Percentiles rank a stretch among this genome's conserved stretches.
These are phyloP conservation scores for Crepidotus sp. DNA, from an alignment of 1,284 basidiomycete species.

Conservation along the genomic window DNA sequence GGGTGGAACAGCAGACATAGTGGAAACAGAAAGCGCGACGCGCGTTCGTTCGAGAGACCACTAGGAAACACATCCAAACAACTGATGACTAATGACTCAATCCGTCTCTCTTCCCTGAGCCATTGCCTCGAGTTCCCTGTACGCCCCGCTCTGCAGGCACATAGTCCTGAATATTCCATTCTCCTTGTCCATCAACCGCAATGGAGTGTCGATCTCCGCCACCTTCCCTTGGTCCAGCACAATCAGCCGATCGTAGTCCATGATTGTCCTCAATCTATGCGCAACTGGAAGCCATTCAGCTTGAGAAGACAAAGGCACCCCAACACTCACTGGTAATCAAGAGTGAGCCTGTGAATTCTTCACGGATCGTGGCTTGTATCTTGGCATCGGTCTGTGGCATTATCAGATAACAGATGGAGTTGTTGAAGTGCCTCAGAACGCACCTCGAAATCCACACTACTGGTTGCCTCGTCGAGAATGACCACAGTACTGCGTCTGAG, in stretches of 20 bases:
- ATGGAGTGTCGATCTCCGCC: slow-evolving; percentile 70
- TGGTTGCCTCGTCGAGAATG: slow-evolving; percentile 79
- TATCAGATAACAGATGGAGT: not conserved
- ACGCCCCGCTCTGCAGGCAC: slow-evolving; percentile 78
- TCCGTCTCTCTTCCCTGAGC: slow-evolving; percentile 44
- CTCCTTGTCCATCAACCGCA: slow-evolving; percentile 64
- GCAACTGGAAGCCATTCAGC: slow-evolving; percentile 34
- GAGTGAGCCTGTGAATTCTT: slow-evolving; percentile 62
- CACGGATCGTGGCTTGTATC: slow-evolving; percentile 74
- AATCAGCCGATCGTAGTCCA: slow-evolving; percentile 74
- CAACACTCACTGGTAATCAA: slow-evolving; percentile 43
- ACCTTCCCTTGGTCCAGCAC: slow-evolving; percentile 72
- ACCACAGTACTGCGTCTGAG: slow-evolving; percentile 70
- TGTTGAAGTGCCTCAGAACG: not conserved
- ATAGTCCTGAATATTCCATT: slow-evolving; percentile 56
- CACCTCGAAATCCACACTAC: slow-evolving; percentile 60
- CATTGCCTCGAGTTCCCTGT: slow-evolving; percentile 54
- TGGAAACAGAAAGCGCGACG: slow-evolving; percentile 15
- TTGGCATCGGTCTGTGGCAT: slow-evolving; percentile 49
- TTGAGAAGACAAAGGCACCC: not conserved
- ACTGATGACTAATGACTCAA: not conserved
- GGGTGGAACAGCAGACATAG: slow-evolving; percentile 60
- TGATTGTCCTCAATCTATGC: slow-evolving; percentile 64
- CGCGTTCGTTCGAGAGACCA: not conserved
- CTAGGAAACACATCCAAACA: not conserved